Base-by-base conservation (phyloP, 2,329 filamentous ascomycete genomes). In the Sclerotinia borealis region DNA sequence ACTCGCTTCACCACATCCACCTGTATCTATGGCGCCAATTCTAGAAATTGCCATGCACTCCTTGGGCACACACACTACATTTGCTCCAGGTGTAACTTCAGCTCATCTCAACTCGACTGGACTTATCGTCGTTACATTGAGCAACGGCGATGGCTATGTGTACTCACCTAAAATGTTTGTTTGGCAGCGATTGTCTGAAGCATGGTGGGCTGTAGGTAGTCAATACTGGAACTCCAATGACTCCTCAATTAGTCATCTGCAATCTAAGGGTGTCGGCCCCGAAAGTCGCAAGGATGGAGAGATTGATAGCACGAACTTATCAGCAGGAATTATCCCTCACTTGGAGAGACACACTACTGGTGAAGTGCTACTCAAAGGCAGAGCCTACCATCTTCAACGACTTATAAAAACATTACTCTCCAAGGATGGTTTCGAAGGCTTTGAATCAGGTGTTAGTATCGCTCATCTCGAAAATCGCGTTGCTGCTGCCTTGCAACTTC, bases 201-300 rank as follows among this genome's bases (percentile, higher is more conserved):
- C 91, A 2, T 99, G 95, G 95, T 99, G 95, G 92, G 93, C 93
- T 0, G 92, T 98, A 0, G 93, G 93, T 22, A 96, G 91, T 70
- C 95, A 99, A 74, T 99, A 99, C 75, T 99, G 95, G 96, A 98
- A 99, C 76, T 96, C 92, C 0, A 96, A 92, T 60, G 95, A 97
- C 72, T 92, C 92, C 1, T 92, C 92, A 0, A 86, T 96, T 60
- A 88, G 90, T 54, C 90, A 92, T 58, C 77, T 96, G 43, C 87
- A 92, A 68, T 86, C 90, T 2, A 88, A 86, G 1, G 86, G 86
- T 11, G 82, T 88, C 9, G 86, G 88, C 0, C 80, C 85, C 2
- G 80, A 80, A 47, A 77, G 79, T 10, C 37, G 80, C 79, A 64
- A 75, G 69, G 77, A 79, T 60, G 77, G 79, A 10, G 77, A 83